Evolutionary conservation across 1,284 basidiomycete species (phyloP), one percentile per base, ranked within the genome.

Genomic region (Pseudozyma hubeiensis): DNA sequence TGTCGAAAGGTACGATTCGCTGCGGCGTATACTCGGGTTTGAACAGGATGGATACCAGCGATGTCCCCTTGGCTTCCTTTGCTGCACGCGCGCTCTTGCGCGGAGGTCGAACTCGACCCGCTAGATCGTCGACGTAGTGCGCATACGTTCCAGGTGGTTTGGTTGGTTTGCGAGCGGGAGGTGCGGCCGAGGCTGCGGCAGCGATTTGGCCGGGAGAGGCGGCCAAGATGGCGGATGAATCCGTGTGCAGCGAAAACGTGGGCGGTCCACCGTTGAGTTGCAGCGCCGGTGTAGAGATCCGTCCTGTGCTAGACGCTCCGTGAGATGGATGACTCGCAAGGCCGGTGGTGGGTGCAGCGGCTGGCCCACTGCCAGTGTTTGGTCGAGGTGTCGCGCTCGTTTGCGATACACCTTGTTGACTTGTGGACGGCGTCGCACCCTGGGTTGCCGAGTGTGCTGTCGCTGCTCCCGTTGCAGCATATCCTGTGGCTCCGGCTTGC

Each of bases 21-120:
- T 74, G 75, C 19, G 73, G 73, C 6, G 73, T 75, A 50, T 71
- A 71, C 35, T 75, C 73, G 14, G 73, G 73, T 31, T 75, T 75
- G 67, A 71, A 53, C 3, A 75, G 61, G 57, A 75, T 71, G 16
- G 64, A 54, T 2, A 66, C 41, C 33, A 75, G 49, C 11, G 53
- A 41, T 4, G 57, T 37, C 3, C 60, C 59, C 30, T 66, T 66
- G 17, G 64, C 54, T 14, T 59, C 50, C 31, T 53, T 60, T 1
- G 59, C 58, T n/a, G 66, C 66, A 14, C 63, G n/a, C 2, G 48
- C 48, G 9, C 52, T 17, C 43, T 70, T 75, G 37, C 61, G 51
- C 0, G 63, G 64, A 0, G 73, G 73, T 11, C 61, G 68, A 5
- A 75, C 73, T 8, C 68, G 59, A 5, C 73, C 73, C 0, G 73